Base-by-base conservation (phyloP, 1,139 yeast genomes). In the Nakaseomyces sp. region DNA sequence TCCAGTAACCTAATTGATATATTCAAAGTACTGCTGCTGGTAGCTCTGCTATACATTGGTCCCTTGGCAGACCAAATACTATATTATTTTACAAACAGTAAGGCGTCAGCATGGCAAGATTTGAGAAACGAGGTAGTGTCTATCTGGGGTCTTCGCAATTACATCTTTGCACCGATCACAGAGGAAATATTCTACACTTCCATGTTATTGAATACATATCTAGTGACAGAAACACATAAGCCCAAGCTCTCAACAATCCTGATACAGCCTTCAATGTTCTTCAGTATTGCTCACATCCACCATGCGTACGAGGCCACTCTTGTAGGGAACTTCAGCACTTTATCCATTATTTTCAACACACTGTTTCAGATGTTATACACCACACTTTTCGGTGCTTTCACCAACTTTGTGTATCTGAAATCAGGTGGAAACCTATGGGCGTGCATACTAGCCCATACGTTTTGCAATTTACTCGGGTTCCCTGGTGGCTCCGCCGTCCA, bases 211-310 rank as follows among this genome's bases (percentile, higher is more conserved):
- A 69, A 51, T 22, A 51, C 50, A 7, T 57, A 57, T 73, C 8
- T 60, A 73, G 6, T 66, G 68, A 44, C 52, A 60, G 31, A 37
- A 15, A 22, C 68, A 9, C 5, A 12, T 5, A 15, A 22, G 8
- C 62, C 57, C 4, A 9, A 10, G 20, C 46, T 58, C 13, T 50
- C 67, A 25, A 46, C 58, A 12, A 56, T 70, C 29, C 57, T 77
- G 2, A 56, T 63, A 42, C 61, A 64, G 22, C 72, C 89, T 2
- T 95, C 96, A 0, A 56, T 81, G 17, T 73, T 80, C 50, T 91
- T 91, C 67, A 95, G 96, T 1, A 57, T 86, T n/a, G 96, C 97
- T 0, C 99, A 91, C 64, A 47, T 84, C 16, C 96, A 91, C 60
- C 97, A 91, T 62, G 94, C 80, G 1, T 72, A 71, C 52, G 85